Conservation (phyloP, 148 eudicot species). For the Selenicereus undatus region DNA sequence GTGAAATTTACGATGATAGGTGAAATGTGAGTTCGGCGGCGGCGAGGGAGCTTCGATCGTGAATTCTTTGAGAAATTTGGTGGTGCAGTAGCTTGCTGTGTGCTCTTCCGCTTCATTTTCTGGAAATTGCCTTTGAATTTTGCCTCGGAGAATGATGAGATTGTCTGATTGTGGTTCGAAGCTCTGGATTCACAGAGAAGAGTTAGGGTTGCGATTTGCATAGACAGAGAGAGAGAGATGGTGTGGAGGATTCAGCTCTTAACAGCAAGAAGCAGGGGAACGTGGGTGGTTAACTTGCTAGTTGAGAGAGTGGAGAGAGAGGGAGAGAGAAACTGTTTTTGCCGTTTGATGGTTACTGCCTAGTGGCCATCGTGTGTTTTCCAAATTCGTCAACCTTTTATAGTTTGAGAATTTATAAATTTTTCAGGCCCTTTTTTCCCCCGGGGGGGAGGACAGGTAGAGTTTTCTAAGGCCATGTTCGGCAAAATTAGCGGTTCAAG, state of each 20-base stretch:
- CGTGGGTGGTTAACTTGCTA: constrained; percentile 18
- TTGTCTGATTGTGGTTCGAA: not conserved
- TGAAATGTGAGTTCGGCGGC: constrained; percentile 48
- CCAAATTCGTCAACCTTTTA: not conserved
- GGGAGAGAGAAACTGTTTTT: not conserved
- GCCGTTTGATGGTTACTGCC: not conserved
- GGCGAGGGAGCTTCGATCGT: constrained; percentile 68
- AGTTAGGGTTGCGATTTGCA: not conserved
- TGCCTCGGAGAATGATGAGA: not conserved
- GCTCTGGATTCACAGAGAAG: not conserved
- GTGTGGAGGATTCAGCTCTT: not conserved
- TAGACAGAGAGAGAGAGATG: constrained; percentile 16
- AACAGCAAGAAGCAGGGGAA: constrained; percentile 20
- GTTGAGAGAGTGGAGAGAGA: constrained; percentile 5
- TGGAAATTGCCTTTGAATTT: not conserved
- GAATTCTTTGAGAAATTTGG: constrained; percentile 37
- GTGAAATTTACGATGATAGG: constrained; percentile 32
- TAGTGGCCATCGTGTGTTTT: not conserved
- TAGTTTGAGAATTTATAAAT: no score
- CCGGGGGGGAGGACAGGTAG: no score
- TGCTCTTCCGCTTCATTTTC: constrained; percentile 32
- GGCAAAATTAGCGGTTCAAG: no score
- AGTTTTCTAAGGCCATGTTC: no score
- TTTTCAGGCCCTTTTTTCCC: no score
- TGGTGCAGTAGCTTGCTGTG: constrained; percentile 8